Evolutionary conservation across 805 yeast species (phyloP).

Genomic region (Ogataea trehalophila): DNA sequence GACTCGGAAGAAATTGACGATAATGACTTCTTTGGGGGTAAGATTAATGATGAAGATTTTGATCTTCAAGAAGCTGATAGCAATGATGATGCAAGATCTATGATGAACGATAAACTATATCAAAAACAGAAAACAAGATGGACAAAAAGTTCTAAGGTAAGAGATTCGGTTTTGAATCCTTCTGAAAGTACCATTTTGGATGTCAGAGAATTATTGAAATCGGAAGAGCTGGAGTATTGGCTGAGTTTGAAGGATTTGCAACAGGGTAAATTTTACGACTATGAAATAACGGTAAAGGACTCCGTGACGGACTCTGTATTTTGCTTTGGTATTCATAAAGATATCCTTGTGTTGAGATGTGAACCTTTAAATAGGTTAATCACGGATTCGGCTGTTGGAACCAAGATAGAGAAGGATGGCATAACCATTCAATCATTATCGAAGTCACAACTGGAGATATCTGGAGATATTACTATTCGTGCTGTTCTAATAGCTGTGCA

Average conservation of each 20-base stretch:
- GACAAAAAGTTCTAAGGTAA: constrained; percentile 2
- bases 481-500: constrained; percentile 39
- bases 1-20: constrained; percentile 6
- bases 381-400: neutral
- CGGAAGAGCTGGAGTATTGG: constrained; percentile 27
- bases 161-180: neutral
- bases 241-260: constrained; percentile 15
- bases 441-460: constrained; percentile 5
- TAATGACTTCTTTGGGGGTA: neutral
- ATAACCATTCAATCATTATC: constrained; percentile 4
- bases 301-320: neutral
- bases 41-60: neutral
- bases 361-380: constrained; percentile 5
- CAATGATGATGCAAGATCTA: neutral
- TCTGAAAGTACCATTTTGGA: neutral
- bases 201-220: constrained; percentile 33
- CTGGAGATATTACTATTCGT: constrained; percentile 22
- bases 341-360: constrained; percentile 10
- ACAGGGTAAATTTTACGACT: constrained; percentile 12
- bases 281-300: constrained; percentile 11
- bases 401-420: constrained; percentile 11
- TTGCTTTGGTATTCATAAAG: constrained; percentile 14
- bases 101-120: constrained; percentile 5
- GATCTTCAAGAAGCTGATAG: neutral
- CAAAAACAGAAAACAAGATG: constrained; percentile 12